phyloP scores from a whole-genome alignment of 176 grass and related monocot species.

The Oryza australiensis region DNA sequence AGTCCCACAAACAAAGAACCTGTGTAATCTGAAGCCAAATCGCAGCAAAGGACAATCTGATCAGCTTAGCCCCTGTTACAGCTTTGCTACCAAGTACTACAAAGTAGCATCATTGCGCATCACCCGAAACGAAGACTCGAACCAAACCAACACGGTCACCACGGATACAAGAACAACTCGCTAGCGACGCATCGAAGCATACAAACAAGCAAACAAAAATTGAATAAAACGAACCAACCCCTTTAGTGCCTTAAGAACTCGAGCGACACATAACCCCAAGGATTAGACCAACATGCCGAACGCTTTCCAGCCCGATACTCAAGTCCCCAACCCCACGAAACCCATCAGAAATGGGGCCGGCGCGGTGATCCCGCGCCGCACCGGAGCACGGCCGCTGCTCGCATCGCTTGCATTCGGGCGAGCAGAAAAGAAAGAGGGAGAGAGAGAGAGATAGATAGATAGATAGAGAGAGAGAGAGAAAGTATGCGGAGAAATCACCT shows the following conservation, averaged over 20 bases:
- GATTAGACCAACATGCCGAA: not conserved
- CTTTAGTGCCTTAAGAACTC: not conserved
- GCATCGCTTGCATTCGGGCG: not conserved
- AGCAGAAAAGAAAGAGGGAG: not conserved
- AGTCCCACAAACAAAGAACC: not conserved
- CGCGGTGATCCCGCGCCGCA: not conserved
- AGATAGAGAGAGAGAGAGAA: not conserved
- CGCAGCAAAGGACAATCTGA: not conserved
- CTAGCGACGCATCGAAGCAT: not conserved
- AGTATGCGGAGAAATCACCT: conserved; percentile 13
- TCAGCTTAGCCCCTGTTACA: not conserved
- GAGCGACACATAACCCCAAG: not conserved
- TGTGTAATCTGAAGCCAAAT: not conserved
- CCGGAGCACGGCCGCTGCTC: not conserved
- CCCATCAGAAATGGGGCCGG: not conserved
- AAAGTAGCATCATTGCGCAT: not conserved
- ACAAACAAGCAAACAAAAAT: not conserved
- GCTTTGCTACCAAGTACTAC: not conserved
- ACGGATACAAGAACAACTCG: not conserved
- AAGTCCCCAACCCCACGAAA: not conserved
- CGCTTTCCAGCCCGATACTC: not conserved
- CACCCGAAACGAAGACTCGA: not conserved
- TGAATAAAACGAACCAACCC: not conserved
- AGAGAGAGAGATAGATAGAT: not conserved
- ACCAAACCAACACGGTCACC: not conserved